phyloP scores from a whole-genome alignment of 768 basidiomycete species.

The Hygrocybe punicea region DNA sequence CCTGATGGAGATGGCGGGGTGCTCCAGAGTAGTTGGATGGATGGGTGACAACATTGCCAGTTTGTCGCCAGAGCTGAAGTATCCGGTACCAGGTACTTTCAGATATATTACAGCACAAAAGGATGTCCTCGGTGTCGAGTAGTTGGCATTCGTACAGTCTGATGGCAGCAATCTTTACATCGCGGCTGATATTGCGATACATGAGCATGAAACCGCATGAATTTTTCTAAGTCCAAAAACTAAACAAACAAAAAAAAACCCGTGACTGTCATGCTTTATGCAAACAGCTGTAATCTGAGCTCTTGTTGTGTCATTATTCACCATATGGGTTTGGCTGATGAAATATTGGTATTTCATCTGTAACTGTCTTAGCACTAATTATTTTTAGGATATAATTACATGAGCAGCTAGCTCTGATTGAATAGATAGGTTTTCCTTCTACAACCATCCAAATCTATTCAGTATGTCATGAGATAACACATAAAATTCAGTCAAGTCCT shows the following conservation, averaged over 20 bases:
- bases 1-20: slow-evolving; percentile 12
- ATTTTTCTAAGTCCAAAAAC: background rate
- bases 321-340: too few relatives aligned
- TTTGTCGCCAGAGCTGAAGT: slow-evolving; percentile 10
- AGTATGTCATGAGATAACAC: too few relatives aligned
- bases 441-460: too few relatives aligned
- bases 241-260: background rate
- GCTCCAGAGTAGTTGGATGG: background rate
- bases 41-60: slow-evolving; percentile 13
- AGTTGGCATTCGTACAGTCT: slow-evolving; percentile 18
- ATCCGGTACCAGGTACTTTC: slow-evolving; percentile 22
- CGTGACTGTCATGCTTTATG: background rate
- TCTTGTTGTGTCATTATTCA: too few relatives aligned
- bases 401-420: too few relatives aligned
- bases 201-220: background rate
- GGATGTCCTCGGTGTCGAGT: slow-evolving; percentile 20
- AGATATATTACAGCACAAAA: slow-evolving; percentile 21
- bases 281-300: too few relatives aligned
- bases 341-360: too few relatives aligned
- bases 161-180: slow-evolving; percentile 25
- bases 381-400: too few relatives aligned
- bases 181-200: slow-evolving; percentile 11
- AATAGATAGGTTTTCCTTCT: too few relatives aligned
- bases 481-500: too few relatives aligned
- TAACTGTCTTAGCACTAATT: too few relatives aligned